Conservation (phyloP, 176 grass and related monocot genomes). For the Typha latifolia region DNA sequence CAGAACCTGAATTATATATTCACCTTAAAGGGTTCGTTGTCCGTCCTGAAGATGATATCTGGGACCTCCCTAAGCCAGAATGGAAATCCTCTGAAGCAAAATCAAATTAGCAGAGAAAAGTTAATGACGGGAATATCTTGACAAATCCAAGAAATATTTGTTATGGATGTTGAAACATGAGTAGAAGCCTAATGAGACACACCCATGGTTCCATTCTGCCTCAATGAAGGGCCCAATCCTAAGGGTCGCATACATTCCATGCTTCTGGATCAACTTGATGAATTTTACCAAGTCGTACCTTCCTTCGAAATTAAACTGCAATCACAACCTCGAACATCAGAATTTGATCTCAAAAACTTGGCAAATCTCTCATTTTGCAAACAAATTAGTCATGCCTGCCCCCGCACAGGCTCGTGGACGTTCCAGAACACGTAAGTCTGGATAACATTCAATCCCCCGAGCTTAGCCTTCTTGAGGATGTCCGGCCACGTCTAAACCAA, state of each 20-base stretch:
- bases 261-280: constrained; percentile 54
- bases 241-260: constrained; percentile 49
- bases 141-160: neutral
- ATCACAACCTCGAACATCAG: neutral
- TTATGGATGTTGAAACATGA: neutral
- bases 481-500: constrained; percentile 71
- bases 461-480: constrained; percentile 53
- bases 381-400: constrained; percentile 30
- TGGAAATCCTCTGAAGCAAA: constrained; percentile 56
- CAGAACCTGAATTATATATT: neutral
- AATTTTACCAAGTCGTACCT: constrained; percentile 61
- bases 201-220: constrained; percentile 96
- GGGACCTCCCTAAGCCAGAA: constrained; percentile 80
- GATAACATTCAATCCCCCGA: constrained; percentile 65
- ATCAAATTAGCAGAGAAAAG: neutral
- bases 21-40: constrained; percentile 84
- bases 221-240: constrained; percentile 84
- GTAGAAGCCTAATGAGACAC: constrained; percentile 5
- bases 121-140: too few relatives aligned
- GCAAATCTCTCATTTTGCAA: neutral
- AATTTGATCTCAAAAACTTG: neutral
- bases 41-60: constrained; percentile 53
- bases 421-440: constrained; percentile 94
- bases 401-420: constrained; percentile 54
- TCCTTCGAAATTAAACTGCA: constrained; percentile 74